Percentiles rank a stretch among this genome's conserved stretches.
These are phyloP conservation scores for Alliaria petiolata DNA, from an alignment of 345 rosid species.

Conservation along the genomic window DNA sequence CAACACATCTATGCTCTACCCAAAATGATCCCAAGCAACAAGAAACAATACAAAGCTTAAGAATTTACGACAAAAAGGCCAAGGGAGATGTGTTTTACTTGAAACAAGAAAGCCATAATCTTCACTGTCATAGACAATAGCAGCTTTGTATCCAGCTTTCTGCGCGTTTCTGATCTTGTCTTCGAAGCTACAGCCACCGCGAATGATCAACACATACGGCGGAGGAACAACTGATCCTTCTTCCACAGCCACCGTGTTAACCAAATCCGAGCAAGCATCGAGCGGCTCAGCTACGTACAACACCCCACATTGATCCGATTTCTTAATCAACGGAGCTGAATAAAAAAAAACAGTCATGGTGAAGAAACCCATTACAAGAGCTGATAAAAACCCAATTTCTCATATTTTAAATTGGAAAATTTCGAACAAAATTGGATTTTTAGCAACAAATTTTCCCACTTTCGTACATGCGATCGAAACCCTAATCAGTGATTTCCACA, in stretches of 20 bases:
- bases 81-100: too few relatives aligned
- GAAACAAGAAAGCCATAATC: slow-evolving; percentile 65
- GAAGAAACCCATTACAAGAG: not conserved
- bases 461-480: not conserved
- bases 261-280: slow-evolving; percentile 72
- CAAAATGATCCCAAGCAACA: too few relatives aligned
- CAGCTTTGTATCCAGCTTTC: slow-evolving; percentile 79
- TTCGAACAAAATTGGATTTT: not conserved
- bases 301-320: slow-evolving; percentile 64
- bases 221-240: slow-evolving; percentile 35
- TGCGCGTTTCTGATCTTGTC: slow-evolving; percentile 82
- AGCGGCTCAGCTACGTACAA: slow-evolving; percentile 66
- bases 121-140: slow-evolving; percentile 67
- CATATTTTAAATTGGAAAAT: not conserved
- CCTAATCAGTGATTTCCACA: not conserved
- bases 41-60: too few relatives aligned
- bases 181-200: slow-evolving; percentile 90
- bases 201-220: slow-evolving; percentile 56
- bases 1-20: not conserved
- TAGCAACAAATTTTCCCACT: not conserved
- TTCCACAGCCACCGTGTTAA: slow-evolving; percentile 37
- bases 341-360: not conserved
- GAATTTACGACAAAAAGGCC: not conserved
- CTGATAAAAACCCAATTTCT: not conserved
- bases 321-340: slow-evolving; percentile 65